Evolutionary conservation across 345 rosid species (phyloP).

Genomic region (Camelina hispida): DNA sequence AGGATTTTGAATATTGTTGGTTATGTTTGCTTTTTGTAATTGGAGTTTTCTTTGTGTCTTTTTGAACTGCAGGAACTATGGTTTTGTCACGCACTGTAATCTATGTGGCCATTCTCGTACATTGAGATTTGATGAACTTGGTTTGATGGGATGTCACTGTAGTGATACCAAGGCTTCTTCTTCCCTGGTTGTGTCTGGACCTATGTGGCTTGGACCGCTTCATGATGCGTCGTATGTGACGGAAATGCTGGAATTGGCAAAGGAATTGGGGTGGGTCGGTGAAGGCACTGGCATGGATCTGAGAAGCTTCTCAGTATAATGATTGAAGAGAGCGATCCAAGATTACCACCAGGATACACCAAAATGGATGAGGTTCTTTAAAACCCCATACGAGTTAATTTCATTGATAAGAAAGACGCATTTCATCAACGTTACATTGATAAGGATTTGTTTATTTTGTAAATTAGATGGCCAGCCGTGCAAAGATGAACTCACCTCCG

Average conservation of each 20-base stretch:
- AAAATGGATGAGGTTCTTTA: slow-evolving; percentile 74
- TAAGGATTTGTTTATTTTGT: background rate
- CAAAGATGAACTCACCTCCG: slow-evolving; percentile 77
- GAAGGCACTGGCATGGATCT: slow-evolving; percentile 58
- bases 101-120: slow-evolving; percentile 69
- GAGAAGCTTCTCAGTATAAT: slow-evolving; percentile 67
- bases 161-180: slow-evolving; percentile 51
- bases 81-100: slow-evolving; percentile 75
- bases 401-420: background rate
- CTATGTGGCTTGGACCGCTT: slow-evolving; percentile 90
- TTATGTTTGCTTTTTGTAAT: slow-evolving; percentile 29
- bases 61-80: slow-evolving; percentile 65
- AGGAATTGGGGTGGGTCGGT: slow-evolving; percentile 78
- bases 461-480: slow-evolving; percentile 79
- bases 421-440: background rate
- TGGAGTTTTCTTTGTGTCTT: background rate
- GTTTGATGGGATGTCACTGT: slow-evolving; percentile 68
- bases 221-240: slow-evolving; percentile 61
- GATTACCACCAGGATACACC: slow-evolving; percentile 81
- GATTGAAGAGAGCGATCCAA: slow-evolving; percentile 85
- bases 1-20: slow-evolving; percentile 3
- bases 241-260: slow-evolving; percentile 71
- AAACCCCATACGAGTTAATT: background rate
- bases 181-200: slow-evolving; percentile 66
- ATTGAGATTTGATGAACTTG: slow-evolving; percentile 72